These are phyloP conservation scores for Pseudogymnoascus sp. DNA, from an alignment of 2,329 filamentous ascomycete genomes.

Conservation along the genomic window DNA sequence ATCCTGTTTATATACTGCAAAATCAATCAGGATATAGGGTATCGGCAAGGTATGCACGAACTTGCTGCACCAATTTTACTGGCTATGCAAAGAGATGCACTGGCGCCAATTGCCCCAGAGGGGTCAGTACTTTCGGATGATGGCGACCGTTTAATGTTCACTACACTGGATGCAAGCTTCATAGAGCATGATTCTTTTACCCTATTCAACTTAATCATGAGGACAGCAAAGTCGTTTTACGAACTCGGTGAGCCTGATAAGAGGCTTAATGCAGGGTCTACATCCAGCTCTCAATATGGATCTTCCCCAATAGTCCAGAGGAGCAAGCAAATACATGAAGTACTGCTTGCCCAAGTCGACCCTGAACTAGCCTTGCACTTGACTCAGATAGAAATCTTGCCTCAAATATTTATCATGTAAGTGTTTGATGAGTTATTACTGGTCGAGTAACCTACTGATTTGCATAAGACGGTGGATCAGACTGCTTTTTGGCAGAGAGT, in stretches of 20 bases:
- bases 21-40: constrained; percentile 76
- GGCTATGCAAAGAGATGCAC: constrained; percentile 74
- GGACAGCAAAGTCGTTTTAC: constrained; percentile 79
- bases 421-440: constrained; percentile 24
- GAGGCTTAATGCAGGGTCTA: constrained; percentile 30
- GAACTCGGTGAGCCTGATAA: constrained; percentile 46
- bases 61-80: constrained; percentile 83
- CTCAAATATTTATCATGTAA: constrained; percentile 92
- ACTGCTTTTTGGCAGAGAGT: constrained; percentile 87
- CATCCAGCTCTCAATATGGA: constrained; percentile 25
- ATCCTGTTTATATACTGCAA: constrained; percentile 94
- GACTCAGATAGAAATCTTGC: constrained; percentile 78
- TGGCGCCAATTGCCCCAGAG: constrained; percentile 39
- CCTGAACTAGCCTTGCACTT: constrained; percentile 78
- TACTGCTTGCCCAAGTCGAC: constrained; percentile 70
- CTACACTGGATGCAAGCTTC: constrained; percentile 64
- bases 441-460: constrained; percentile 12
- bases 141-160: constrained; percentile 40
- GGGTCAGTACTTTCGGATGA: constrained; percentile 10
- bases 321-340: constrained; percentile 81
- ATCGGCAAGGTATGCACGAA: constrained; percentile 99
- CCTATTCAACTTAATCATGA: constrained; percentile 82
- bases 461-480: constrained; percentile 69
- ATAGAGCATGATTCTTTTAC: constrained; percentile 89
- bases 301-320: constrained; percentile 73